Evolutionary conservation across 495 filamentous ascomycete species (phyloP).

Genomic region (Neurospora terricola): DNA sequence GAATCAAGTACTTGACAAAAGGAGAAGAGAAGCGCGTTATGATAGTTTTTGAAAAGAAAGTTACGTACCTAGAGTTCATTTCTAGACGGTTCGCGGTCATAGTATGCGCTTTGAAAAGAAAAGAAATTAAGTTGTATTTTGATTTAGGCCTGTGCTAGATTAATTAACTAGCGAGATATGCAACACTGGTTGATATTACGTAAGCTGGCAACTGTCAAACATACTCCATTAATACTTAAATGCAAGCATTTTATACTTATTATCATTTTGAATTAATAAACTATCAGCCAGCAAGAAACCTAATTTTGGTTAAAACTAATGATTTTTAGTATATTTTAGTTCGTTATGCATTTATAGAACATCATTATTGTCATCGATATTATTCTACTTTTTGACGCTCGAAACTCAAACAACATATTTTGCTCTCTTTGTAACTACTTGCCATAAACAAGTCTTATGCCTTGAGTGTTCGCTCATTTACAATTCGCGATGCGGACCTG

Average conservation of each 20-base stretch:
- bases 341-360: no score
- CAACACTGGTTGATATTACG: neutral
- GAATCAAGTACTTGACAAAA: neutral
- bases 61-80: neutral
- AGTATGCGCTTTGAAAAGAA: neutral
- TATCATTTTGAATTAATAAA: neutral
- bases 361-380: no score
- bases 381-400: no score
- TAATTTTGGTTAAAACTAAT: no score
- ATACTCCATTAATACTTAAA: neutral
- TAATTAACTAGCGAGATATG: neutral
- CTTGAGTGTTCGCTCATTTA: no score
- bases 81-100: neutral
- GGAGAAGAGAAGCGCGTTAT: neutral
- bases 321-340: no score
- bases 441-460: no score
- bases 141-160: neutral
- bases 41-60: neutral
- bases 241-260: neutral
- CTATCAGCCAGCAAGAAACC: no score
- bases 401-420: no score
- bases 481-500: no score
- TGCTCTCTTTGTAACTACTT: no score
- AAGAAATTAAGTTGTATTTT: neutral
- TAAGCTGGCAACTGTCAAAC: neutral